phyloP scores from a whole-genome alignment of 352 stramenopile genomes.

The Phytophthora agathidicida region DNA sequence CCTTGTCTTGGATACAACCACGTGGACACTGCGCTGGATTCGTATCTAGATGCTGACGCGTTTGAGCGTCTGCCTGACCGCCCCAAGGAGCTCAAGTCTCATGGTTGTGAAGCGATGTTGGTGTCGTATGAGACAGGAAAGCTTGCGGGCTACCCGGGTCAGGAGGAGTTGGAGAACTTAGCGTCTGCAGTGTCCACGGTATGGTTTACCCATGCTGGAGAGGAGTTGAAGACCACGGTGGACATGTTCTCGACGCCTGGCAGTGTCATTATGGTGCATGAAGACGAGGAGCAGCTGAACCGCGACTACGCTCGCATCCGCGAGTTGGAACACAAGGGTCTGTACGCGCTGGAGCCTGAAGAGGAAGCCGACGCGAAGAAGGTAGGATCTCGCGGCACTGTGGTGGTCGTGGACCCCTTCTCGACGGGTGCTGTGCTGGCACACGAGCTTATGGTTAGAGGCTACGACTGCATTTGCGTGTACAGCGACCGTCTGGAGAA shows the following conservation, averaged over 20 bases:
- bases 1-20: constrained; percentile 94
- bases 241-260: constrained; percentile 93
- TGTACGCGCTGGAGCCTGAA: constrained; percentile 60
- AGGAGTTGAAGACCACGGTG: constrained; percentile 71
- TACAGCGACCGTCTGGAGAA: constrained; percentile 88
- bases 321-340: constrained; percentile 76
- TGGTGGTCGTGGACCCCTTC: constrained; percentile 96
- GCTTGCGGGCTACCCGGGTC: constrained; percentile 83
- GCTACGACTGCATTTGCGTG: constrained; percentile 91
- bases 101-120: constrained; percentile 92
- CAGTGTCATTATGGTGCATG: constrained; percentile 84
- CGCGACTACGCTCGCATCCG: constrained; percentile 86
- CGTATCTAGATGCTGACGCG: constrained; percentile 79
- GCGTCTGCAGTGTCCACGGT: constrained; percentile 86
- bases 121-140: constrained; percentile 90
- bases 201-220: constrained; percentile 72
- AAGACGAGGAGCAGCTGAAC: constrained; percentile 74
- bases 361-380: constrained; percentile 12
- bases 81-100: constrained; percentile 71
- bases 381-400: constrained; percentile 56
- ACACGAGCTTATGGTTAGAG: constrained; percentile 88
- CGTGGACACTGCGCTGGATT: constrained; percentile 89
- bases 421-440: constrained; percentile 95
- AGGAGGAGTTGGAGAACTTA: constrained; percentile 86
- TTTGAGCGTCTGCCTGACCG: constrained; percentile 55